phyloP scores from a whole-genome alignment of 768 basidiomycete species.

The Kwoniella bestiolae region DNA sequence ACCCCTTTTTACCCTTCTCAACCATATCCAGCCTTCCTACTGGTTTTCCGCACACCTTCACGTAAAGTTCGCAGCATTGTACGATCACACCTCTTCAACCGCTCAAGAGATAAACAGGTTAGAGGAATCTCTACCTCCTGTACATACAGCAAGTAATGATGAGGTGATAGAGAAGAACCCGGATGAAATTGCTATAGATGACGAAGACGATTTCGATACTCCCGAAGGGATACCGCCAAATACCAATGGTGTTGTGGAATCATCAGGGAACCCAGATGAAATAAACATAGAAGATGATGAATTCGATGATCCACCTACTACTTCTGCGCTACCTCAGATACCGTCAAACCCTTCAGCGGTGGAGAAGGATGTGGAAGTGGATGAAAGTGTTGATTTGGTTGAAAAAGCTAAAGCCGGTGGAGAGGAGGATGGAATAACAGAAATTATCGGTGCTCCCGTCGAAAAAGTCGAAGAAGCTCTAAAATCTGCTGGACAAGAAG shows the following conservation, averaged over 20 bases:
- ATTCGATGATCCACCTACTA: slow-evolving; percentile 21
- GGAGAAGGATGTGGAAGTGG: slow-evolving; percentile 13
- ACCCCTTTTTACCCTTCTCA: slow-evolving; percentile 77
- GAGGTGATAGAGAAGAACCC: slow-evolving; percentile 37
- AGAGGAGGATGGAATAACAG: slow-evolving; percentile 30
- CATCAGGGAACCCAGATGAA: slow-evolving; percentile 49
- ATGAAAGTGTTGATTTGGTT: slow-evolving; percentile 54
- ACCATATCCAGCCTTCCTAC: slow-evolving; percentile 73
- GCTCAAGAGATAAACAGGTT: background rate
- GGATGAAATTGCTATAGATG: slow-evolving; percentile 52
- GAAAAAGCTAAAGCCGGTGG: slow-evolving; percentile 40
- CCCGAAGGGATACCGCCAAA: background rate
- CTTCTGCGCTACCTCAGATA: background rate
- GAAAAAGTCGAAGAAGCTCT: slow-evolving; percentile 43
- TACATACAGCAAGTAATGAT: background rate
- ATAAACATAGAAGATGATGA: slow-evolving; percentile 42
- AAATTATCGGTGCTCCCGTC: slow-evolving; percentile 29
- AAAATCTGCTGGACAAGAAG: slow-evolving; percentile 35
- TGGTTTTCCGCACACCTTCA: slow-evolving; percentile 96
- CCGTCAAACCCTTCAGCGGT: background rate
- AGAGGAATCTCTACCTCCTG: slow-evolving; percentile 5
- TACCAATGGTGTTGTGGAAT: background rate
- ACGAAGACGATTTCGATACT: slow-evolving; percentile 26
- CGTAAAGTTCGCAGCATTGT: slow-evolving; percentile 75
- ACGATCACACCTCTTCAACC: slow-evolving; percentile 41